Evolutionary conservation across 441 rosid genomes (phyloP), one percentile per base, ranked within the genome.

Genomic region (Syzygium syzygioides): DNA sequence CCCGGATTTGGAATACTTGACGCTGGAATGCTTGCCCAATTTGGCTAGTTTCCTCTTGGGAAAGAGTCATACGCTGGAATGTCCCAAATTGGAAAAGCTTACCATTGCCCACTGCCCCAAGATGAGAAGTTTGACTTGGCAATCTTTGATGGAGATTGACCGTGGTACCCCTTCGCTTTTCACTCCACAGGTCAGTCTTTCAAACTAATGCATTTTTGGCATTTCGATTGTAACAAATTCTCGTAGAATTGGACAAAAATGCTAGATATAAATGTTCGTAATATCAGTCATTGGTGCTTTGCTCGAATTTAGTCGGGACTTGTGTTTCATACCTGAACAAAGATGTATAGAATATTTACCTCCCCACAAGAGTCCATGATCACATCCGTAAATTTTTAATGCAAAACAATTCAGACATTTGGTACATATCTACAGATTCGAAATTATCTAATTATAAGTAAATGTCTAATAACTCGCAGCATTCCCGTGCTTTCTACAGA

Each of bases 1-100:
- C 34, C 17, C 0, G 0, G 6, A 0, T 45, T 1, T 45, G 2
- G 0, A 7, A 0, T 1, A 7, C 48, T 45, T 45, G 48, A 45
- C 1, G 9, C 2, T 45, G 28, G 13, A n/a, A 6, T 0, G 2
- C 18, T 62, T 62, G 68, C 68, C 68, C 34, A 62, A 14, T n/a
- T n/a, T 62, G 32, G n/a, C 34, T 62, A 62, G 68, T n/a, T 62
- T 62, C 1, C 32, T 62, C 30, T 62, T 0, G 0, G 18, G 68
- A 34, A 62, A 62, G 19, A 62, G n/a, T 62, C 68, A 62, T n/a
- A n/a, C 0, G 68, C 0, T 62, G 5, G 4, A 62, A 28, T 60
- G 68, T 14, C 68, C 68, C 4, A 0, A 0, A 3, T 57, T 57
- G 23, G 0, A 0, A 5, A 3, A 2, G 32, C 2, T 60, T 0